A percentile compares a stretch with the other conserved stretches of the same genome.
Evolutionary conservation across 148 eudicot genomes (phyloP).

Genomic region (Talinum fruticosum): DNA sequence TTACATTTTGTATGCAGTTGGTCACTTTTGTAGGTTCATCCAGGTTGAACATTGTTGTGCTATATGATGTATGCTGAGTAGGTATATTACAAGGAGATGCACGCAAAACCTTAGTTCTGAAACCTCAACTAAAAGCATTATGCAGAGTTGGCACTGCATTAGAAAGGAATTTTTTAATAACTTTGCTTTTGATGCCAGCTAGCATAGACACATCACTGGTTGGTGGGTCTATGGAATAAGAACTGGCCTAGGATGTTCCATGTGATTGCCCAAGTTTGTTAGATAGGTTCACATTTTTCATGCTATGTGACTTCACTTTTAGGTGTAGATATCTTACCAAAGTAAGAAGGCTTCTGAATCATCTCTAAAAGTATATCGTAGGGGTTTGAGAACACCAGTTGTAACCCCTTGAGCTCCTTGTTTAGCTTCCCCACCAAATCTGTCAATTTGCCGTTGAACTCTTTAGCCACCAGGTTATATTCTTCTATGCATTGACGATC

Average conservation of each 20-base stretch:
- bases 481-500: constrained; percentile 38
- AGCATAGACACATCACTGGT: constrained; percentile 6
- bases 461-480: constrained; percentile 56
- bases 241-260: constrained; percentile 20
- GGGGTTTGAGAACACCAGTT: constrained; percentile 53
- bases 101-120: not conserved
- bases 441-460: constrained; percentile 50
- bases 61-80: not conserved
- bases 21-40: no score
- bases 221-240: not conserved
- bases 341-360: constrained; percentile 48
- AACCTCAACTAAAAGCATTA: not conserved
- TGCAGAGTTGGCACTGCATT: not conserved
- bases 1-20: no score
- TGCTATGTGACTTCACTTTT: constrained; percentile 8
- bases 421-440: constrained; percentile 41
- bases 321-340: constrained; percentile 41
- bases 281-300: constrained; percentile 22
- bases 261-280: constrained; percentile 21
- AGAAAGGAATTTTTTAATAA: not conserved
- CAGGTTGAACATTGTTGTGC: no score
- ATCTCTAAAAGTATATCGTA: constrained; percentile 46
- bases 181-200: not conserved
- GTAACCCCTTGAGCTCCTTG: constrained; percentile 39
- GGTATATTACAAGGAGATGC: not conserved